These are phyloP conservation scores for Botryotinia convoluta DNA, from an alignment of 2,329 filamentous ascomycete genomes.

Conservation along the genomic window DNA sequence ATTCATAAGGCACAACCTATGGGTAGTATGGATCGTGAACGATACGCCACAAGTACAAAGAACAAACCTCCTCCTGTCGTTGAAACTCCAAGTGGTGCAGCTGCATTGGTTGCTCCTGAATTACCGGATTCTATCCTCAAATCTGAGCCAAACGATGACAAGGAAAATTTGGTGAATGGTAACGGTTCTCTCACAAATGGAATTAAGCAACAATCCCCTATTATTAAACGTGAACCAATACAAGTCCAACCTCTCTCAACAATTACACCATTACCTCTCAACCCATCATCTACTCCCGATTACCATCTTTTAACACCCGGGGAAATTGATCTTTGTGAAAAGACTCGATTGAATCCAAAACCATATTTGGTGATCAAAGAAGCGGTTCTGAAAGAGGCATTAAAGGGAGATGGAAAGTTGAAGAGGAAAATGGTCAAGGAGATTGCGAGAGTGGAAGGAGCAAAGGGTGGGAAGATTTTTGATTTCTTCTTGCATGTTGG, in stretches of 20 bases:
- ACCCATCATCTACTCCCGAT: constrained; percentile 65
- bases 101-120: constrained; percentile 74
- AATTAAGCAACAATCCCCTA: constrained; percentile 40
- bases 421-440: constrained; percentile 95
- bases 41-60: constrained; percentile 68
- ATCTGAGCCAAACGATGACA: constrained; percentile 43
- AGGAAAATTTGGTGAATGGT: constrained; percentile 39
- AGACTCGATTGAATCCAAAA: constrained; percentile 84
- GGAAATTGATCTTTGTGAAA: constrained; percentile 82
- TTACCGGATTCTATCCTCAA: constrained; percentile 48
- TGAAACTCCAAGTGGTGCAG: constrained; percentile 72
- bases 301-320: constrained; percentile 81
- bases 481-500: constrained; percentile 93
- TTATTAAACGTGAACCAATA: constrained; percentile 48
- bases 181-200: constrained; percentile 49
- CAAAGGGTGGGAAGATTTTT: constrained; percentile 82
- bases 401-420: constrained; percentile 80
- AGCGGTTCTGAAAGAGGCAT: constrained; percentile 81
- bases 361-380: constrained; percentile 95
- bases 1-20: constrained; percentile 68
- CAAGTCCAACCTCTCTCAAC: constrained; percentile 48
- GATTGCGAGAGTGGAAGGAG: constrained; percentile 77
- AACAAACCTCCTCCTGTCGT: constrained; percentile 58
- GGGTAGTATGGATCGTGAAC: constrained; percentile 79
- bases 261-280: constrained; percentile 44